These are phyloP conservation scores for Aspergillus quadrilineatus DNA, from an alignment of 2,329 filamentous ascomycete species.

Conservation along the genomic window DNA sequence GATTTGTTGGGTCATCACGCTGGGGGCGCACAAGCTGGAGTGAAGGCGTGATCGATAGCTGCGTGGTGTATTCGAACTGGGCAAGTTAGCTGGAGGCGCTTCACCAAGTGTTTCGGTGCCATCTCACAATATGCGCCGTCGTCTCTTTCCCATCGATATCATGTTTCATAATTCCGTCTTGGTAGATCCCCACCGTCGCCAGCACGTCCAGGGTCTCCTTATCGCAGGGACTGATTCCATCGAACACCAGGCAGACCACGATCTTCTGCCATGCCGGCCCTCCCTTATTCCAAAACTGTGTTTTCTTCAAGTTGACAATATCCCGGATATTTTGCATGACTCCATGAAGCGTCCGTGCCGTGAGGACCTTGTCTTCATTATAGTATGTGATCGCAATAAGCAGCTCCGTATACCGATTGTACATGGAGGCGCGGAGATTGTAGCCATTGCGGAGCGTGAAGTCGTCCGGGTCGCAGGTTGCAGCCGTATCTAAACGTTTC, in stretches of 20 bases:
- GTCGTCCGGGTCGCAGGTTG: constrained; percentile 96
- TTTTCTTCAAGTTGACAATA: constrained; percentile 98
- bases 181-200: constrained; percentile 92
- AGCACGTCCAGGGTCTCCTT: constrained; percentile 92
- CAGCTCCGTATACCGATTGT: constrained; percentile 96
- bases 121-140: constrained; percentile 74
- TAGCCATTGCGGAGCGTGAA: constrained; percentile 99
- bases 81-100: not conserved
- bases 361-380: constrained; percentile 96
- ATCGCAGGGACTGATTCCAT: constrained; percentile 96
- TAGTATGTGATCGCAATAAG: constrained; percentile 99
- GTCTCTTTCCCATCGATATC: constrained; percentile 97
- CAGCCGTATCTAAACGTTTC: constrained; percentile 69
- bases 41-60: constrained; percentile 83
- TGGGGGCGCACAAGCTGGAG: constrained; percentile 93
- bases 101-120: not conserved
- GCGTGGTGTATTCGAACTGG: constrained; percentile 75
- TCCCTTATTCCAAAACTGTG: constrained; percentile 99
- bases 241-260: constrained; percentile 93
- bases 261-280: constrained; percentile 99
- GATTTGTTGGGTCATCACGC: constrained; percentile 76
- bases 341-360: constrained; percentile 88
- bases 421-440: constrained; percentile 96
- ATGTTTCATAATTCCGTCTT: constrained; percentile 98
- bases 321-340: constrained; percentile 99